Evolutionary conservation across 2,329 filamentous ascomycete genomes (phyloP), one percentile per base, ranked within the genome.

Genomic region (Pseudocercospora cruenta): DNA sequence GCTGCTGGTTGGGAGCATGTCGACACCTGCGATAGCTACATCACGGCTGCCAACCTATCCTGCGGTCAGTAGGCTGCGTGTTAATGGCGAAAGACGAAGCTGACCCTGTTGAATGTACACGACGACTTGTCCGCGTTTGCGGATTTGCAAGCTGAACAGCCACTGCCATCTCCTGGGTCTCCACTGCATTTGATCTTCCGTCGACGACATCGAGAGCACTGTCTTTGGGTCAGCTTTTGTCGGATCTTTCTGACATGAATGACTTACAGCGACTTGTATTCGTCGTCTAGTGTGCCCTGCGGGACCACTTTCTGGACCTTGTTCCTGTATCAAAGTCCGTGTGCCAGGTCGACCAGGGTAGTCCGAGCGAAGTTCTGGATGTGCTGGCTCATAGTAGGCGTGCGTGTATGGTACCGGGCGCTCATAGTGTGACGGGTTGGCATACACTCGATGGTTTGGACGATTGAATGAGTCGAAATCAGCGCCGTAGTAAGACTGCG

Each of bases 141-240:
- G 67, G 84, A 88, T 74, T 88, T 90, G 82, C 94, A 98, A 78
- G 94, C 96, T 10, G 86, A 83, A 79, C 94, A 98, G n/a, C 90
- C 88, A 45, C 83, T 81, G n/a, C 90, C 91, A 74, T 90, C 87
- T 33, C 91, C 91, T 36, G 86, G 84, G 76, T 97, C 93, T 51
- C 94, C 94, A 74, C 91, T 96, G 81, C 94, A 98, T 72, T 92
- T 90, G 73, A 98, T 98, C 83, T 98, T 98, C 66, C 94, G 88
- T 81, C 94, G 94, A 67, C 94, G 88, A 80, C 94, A 98, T 71
- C 94, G 88, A 39, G 88, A 88, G 78, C 94, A 98, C 94, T 97
- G 70, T 5, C 53, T 21, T 33, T n/a, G 60, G 33, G 62, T 66
- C 63, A 73, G 66, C 39, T 19, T 19, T 62, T 33, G n/a, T 28